Evolutionary conservation across 2,329 filamentous ascomycete species (phyloP).

Genomic region (Alternaria brassicicola): DNA sequence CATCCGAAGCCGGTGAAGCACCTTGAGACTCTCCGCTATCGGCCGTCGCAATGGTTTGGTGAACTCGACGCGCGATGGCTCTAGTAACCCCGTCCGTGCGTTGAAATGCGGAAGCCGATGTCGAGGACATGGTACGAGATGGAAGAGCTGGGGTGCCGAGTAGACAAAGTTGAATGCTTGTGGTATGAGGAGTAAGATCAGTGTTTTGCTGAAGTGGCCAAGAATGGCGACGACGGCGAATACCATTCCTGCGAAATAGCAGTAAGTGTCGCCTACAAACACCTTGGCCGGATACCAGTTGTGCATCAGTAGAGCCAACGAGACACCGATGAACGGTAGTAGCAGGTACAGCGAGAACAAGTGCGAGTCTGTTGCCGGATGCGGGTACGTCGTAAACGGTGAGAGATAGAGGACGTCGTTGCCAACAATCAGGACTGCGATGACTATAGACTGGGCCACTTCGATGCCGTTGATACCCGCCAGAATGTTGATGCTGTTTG

Average conservation of each 20-base stretch:
- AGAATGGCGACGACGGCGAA: conserved; percentile 97
- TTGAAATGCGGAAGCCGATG: conserved; percentile 92
- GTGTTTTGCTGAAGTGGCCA: conserved; percentile 96
- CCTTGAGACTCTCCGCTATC: conserved; percentile 67
- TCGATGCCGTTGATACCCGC: conserved; percentile 99
- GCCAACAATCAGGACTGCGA: conserved; percentile 79
- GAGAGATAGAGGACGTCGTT: conserved; percentile 89
- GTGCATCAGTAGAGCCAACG: conserved; percentile 81
- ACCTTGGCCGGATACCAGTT: conserved; percentile 97
- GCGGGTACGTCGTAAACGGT: conserved; percentile 75
- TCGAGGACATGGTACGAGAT: conserved; percentile 86
- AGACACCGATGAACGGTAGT: conserved; percentile 92
- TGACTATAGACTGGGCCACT: conserved; percentile 89
- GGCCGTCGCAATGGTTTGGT: conserved; percentile 70
- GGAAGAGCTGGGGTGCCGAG: conserved; percentile 89
- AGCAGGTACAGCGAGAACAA: conserved; percentile 95
- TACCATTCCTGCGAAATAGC: conserved; percentile 99
- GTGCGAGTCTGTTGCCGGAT: conserved; percentile 94
- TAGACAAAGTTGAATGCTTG: conserved; percentile 98
- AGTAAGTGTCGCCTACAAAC: conserved; percentile 98
- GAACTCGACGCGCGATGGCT: conserved; percentile 82
- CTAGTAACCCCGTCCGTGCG: conserved; percentile 79
- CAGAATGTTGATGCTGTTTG: conserved; percentile 99
- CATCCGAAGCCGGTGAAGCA: conserved; percentile 72
- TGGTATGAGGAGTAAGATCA: conserved; percentile 86